Evolutionary conservation across 352 stramenopile genomes (phyloP), one percentile per base, ranked within the genome.

Genomic region (Globisporangium paroecandrum): DNA sequence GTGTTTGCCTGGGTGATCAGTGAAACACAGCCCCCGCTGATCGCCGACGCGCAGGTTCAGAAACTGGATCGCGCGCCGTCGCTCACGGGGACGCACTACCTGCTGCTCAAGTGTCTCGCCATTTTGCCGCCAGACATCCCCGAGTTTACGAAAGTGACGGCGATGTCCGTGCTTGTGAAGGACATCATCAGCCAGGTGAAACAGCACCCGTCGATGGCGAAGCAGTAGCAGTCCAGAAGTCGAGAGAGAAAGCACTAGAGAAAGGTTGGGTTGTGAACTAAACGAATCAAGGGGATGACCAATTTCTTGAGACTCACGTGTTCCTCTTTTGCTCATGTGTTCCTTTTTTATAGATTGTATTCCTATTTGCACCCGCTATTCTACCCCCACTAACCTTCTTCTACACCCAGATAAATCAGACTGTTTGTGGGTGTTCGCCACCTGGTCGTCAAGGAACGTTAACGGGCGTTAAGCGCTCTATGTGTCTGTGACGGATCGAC

Each of bases 81-180:
- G 18, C 83, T 95, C 25, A 92, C 84, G 22, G 82, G 76, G 18
- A 95, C 87, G 13, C 85, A 91, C 56, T 82, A 87, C 46, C 58
- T 95, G 49, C 58, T 95, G 32, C 74, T 89, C 34, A 83, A 85
- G 36, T 95, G 85, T 27, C 67, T 93, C 22, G 71, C 78, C 20
- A 60, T 82, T 36, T 71, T 95, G 69, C 66, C 75, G 55, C 72
- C 78, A 3, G 69, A 56, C 1, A 74, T 78, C 20, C 69, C 77
- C 4, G 85, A 91, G 24, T 91, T 91, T 34, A 77, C 82, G 22
- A 91, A 88, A 65, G 74, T 90, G 15, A 83, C 72, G 13, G 79
- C 73, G n/a, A 95, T 95, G 87, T 90, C 82, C 0, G 74, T 89
- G 51, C 63, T 95, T n/a, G 85, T 90, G n/a, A 92, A 94, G 69